Evolutionary conservation across 2,329 filamentous ascomycete genomes (phyloP).

Genomic region (Fusarium decemcellulare): DNA sequence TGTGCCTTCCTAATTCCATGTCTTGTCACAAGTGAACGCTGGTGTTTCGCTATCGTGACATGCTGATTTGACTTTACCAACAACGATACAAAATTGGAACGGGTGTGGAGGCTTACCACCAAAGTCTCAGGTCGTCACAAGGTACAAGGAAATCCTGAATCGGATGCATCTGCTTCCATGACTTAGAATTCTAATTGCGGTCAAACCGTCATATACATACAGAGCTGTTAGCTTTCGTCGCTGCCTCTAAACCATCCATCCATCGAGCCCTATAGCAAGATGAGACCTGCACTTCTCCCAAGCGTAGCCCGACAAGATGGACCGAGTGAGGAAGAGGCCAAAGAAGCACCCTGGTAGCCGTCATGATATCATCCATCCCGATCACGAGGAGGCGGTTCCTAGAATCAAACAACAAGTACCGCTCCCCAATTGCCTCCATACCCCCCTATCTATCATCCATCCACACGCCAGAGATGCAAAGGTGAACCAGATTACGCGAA

Average conservation of each 20-base stretch:
- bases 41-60: neutral
- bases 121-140: neutral
- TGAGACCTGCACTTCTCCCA: conserved; percentile 54
- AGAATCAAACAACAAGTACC: conserved; percentile 23
- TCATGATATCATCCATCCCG: conserved; percentile 25
- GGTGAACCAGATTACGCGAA: conserved; percentile 77
- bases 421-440: conserved; percentile 17
- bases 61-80: neutral
- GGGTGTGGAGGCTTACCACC: too few species aligned
- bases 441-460: conserved; percentile 30
- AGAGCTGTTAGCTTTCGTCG: conserved; percentile 30
- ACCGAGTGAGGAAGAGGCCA: conserved; percentile 14
- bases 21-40: neutral
- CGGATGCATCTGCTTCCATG: conserved; percentile 10
- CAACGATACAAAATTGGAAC: too few species aligned
- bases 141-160: neutral
- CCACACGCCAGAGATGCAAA: conserved; percentile 38
- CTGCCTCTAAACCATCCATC: conserved; percentile 17
- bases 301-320: conserved; percentile 15
- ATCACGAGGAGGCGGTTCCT: conserved; percentile 17
- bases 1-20: conserved; percentile 7
- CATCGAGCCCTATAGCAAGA: conserved; percentile 25
- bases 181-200: conserved; percentile 17
- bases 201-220: conserved; percentile 35
- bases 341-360: conserved; percentile 22